Evolutionary conservation across 2,329 filamentous ascomycete species (phyloP).

Genomic region (Xylogone sp.): DNA sequence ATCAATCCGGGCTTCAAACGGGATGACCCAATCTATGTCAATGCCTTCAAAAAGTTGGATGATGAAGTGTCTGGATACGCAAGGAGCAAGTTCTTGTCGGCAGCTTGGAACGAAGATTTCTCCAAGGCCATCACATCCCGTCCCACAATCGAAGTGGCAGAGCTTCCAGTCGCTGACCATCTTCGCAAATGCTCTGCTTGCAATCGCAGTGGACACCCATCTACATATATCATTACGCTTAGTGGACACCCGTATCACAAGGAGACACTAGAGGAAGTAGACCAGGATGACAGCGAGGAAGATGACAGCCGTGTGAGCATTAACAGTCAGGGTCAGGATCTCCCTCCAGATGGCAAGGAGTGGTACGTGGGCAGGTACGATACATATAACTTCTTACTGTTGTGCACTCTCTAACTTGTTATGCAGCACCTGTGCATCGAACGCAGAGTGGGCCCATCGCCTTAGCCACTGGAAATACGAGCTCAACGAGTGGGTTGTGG

Average conservation of each 20-base stretch:
- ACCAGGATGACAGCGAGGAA: slow-evolving; percentile 37
- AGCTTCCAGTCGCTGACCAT: slow-evolving; percentile 31
- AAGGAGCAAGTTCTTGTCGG: slow-evolving; percentile 67
- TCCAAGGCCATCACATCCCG: slow-evolving; percentile 60
- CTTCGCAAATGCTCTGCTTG: slow-evolving; percentile 65
- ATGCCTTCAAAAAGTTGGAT: slow-evolving; percentile 69
- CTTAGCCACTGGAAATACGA: slow-evolving; percentile 73
- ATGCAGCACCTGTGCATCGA: slow-evolving; percentile 49
- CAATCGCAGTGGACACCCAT: slow-evolving; percentile 64
- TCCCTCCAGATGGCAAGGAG: slow-evolving; percentile 39
- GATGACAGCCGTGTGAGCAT: slow-evolving; percentile 28
- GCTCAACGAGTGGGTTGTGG: slow-evolving; percentile 68
- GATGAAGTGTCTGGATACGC: slow-evolving; percentile 66
- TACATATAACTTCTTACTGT: neutral
- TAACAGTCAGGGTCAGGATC: slow-evolving; percentile 42
- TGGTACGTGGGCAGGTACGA: slow-evolving; percentile 50
- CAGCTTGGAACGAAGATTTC: slow-evolving; percentile 67
- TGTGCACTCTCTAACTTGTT: slow-evolving; percentile 17
- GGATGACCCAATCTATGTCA: slow-evolving; percentile 59
- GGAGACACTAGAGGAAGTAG: slow-evolving; percentile 62
- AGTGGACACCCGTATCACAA: slow-evolving; percentile 63
- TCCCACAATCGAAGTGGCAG: slow-evolving; percentile 45
- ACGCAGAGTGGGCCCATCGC: slow-evolving; percentile 66
- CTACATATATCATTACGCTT: slow-evolving; percentile 61
- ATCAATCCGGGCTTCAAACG: slow-evolving; percentile 67